Conservation (phyloP, 805 yeast genomes). For the Yamadazyma phyllophila region DNA sequence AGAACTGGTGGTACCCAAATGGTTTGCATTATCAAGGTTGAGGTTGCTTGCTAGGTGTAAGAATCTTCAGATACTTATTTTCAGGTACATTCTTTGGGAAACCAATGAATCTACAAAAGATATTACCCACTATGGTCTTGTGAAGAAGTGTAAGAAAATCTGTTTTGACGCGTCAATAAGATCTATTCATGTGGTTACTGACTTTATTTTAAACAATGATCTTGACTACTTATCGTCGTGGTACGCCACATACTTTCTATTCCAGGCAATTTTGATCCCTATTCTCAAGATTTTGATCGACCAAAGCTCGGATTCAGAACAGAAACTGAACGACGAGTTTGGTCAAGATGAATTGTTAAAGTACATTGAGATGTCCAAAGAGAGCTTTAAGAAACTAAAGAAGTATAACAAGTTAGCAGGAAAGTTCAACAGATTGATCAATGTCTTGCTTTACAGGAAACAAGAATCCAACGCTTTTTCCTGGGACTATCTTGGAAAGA, state of each 20-base stretch:
- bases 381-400: conserved; percentile 11
- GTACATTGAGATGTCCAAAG: conserved; percentile 16
- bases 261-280: conserved; percentile 20
- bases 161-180: conserved; percentile 18
- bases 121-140: conserved; percentile 15
- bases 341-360: conserved; percentile 14
- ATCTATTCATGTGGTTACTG: conserved; percentile 14
- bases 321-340: background rate
- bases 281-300: conserved; percentile 17
- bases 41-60: conserved; percentile 18
- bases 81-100: conserved; percentile 22
- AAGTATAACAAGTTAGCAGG: conserved; percentile 19
- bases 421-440: conserved; percentile 18
- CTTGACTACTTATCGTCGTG: conserved; percentile 17
- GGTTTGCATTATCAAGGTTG: conserved; percentile 19
- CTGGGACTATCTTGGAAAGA: conserved; percentile 12
- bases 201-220: conserved; percentile 14
- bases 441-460: conserved; percentile 14
- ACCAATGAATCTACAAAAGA: conserved; percentile 15
- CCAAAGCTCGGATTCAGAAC: conserved; percentile 6
- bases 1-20: conserved; percentile 13
- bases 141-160: conserved; percentile 15
- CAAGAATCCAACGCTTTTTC: conserved; percentile 5
- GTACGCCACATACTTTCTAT: conserved; percentile 21
- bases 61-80: conserved; percentile 18